phyloP scores from a whole-genome alignment of 352 stramenopile species.

The Saprolegnia diclina region DNA sequence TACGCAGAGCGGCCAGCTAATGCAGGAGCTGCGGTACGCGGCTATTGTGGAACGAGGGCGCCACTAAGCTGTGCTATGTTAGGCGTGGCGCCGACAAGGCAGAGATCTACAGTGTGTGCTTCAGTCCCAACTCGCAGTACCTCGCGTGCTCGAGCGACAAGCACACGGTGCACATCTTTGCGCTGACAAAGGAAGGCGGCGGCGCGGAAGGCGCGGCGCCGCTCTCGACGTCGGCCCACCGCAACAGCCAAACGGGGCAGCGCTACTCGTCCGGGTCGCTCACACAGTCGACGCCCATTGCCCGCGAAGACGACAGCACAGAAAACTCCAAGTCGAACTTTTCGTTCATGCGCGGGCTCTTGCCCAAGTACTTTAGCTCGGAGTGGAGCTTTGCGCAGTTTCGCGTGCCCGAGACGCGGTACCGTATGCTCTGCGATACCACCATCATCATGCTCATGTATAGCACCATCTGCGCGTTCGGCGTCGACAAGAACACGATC shows the following conservation, averaged over 20 bases:
- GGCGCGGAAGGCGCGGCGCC: conserved; percentile 40
- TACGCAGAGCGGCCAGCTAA: conserved; percentile 89
- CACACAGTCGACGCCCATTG: conserved; percentile 21
- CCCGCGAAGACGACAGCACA: conserved; percentile 64
- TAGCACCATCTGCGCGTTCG: conserved; percentile 89
- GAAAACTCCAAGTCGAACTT: conserved; percentile 88
- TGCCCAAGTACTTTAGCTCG: conserved; percentile 92
- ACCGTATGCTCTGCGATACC: background rate
- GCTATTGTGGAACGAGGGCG: background rate
- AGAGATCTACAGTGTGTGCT: conserved; percentile 96
- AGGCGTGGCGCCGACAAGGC: conserved; percentile 93
- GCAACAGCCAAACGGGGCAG: conserved; percentile 33
- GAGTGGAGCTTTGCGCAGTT: conserved; percentile 95
- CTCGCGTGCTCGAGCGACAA: conserved; percentile 96
- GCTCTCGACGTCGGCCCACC: conserved; percentile 31
- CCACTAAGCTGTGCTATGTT: background rate
- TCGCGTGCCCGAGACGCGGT: conserved; percentile 76
- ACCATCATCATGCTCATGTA: background rate
- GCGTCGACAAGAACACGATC: conserved; percentile 90
- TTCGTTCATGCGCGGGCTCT: conserved; percentile 83
- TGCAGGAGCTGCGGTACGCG: conserved; percentile 68
- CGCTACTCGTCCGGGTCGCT: conserved; percentile 19
- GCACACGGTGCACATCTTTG: conserved; percentile 95
- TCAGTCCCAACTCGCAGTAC: conserved; percentile 90
- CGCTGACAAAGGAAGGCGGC: conserved; percentile 63